Conservation (phyloP, 1,284 basidiomycete species). For the Ceratorhiza oryzae-sativae region DNA sequence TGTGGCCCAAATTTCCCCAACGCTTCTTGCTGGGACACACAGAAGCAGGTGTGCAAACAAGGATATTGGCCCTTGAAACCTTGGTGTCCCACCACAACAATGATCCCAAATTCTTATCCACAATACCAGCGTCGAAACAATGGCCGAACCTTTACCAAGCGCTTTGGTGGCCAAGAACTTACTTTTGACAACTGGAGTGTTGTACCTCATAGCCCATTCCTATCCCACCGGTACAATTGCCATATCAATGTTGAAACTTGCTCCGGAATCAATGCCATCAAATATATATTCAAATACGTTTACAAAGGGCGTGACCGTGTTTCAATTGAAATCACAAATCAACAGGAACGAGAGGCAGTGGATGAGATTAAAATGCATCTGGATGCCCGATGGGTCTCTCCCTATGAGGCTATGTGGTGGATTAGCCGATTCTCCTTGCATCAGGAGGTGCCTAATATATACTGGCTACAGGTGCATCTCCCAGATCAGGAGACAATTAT, state of each 20-base stretch:
- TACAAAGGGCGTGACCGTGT: slow-evolving; percentile 57
- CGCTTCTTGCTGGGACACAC: slow-evolving; percentile 51
- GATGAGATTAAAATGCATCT: slow-evolving; percentile 53
- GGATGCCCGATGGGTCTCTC: slow-evolving; percentile 53
- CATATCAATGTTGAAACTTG: slow-evolving; percentile 60
- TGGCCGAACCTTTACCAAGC: not conserved
- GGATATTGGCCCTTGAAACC: slow-evolving; percentile 51
- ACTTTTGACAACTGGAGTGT: slow-evolving; percentile 51
- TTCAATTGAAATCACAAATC: slow-evolving; percentile 37
- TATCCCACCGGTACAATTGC: slow-evolving; percentile 51
- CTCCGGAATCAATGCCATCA: slow-evolving; percentile 50
- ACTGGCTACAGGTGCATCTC: slow-evolving; percentile 53
- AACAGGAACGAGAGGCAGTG: slow-evolving; percentile 11
- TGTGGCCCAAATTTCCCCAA: slow-evolving; percentile 49
- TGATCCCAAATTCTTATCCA: slow-evolving; percentile 54
- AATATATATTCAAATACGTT: slow-evolving; percentile 60
- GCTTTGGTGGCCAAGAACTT: not conserved
- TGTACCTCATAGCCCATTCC: slow-evolving; percentile 53
- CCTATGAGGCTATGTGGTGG: slow-evolving; percentile 52
- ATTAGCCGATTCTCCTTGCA: slow-evolving; percentile 52
- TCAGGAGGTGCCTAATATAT: slow-evolving; percentile 51
- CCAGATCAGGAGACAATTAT: slow-evolving; percentile 50
- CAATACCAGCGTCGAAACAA: slow-evolving; percentile 38
- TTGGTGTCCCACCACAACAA: slow-evolving; percentile 50
- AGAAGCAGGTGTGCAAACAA: slow-evolving; percentile 54